Evolutionary conservation across 1,284 basidiomycete species (phyloP).

Genomic region (Sanghuangporus weigelae): DNA sequence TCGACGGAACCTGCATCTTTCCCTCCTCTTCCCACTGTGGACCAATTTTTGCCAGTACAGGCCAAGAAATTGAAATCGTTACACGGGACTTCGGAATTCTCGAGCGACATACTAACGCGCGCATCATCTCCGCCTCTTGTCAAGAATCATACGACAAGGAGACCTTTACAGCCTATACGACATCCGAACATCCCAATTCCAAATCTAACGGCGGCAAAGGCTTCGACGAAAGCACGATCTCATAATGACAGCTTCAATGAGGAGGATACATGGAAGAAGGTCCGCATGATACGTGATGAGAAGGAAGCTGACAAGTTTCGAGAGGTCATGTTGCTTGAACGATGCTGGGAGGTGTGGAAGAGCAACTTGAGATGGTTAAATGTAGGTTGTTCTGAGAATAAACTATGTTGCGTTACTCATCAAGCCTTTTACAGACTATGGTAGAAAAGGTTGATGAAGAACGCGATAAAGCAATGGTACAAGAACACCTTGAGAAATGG

Average conservation of each 20-base stretch:
- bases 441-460: conserved; percentile 23
- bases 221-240: neutral
- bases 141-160: neutral
- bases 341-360: conserved; percentile 68
- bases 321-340: conserved; percentile 53
- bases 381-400: conserved; percentile 38
- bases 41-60: conserved; percentile 16
- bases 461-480: conserved; percentile 20
- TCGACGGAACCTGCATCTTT: conserved; percentile 7
- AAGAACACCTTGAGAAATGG: conserved; percentile 17
- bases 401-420: neutral
- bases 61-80: conserved; percentile 1
- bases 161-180: neutral
- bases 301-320: conserved; percentile 65
- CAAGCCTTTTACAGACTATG: neutral
- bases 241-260: conserved; percentile 31
- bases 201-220: neutral
- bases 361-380: conserved; percentile 63
- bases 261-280: conserved; percentile 72
- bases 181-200: neutral
- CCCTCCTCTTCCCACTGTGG: conserved; percentile 15
- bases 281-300: conserved; percentile 63
- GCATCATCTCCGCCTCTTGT: conserved; percentile 5
- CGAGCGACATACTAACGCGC: neutral
- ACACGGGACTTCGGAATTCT: neutral